Evolutionary conservation across 805 yeast species (phyloP).

Genomic region (Candida schatavii): DNA sequence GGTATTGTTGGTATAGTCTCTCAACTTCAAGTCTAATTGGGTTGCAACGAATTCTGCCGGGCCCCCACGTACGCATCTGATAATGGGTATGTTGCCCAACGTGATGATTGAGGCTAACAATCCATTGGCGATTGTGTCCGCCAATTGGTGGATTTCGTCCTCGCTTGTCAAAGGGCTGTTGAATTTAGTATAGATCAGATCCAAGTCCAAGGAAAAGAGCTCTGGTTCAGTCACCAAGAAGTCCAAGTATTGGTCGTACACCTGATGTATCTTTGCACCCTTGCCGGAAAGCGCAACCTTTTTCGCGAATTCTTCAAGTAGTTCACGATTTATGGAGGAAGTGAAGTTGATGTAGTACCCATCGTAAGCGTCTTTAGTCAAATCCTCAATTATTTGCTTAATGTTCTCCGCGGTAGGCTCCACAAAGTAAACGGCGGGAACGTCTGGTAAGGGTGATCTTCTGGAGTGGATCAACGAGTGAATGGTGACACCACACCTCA

Average conservation of each 20-base stretch:
- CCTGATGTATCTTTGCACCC: conserved; percentile 74
- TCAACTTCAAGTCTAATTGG: conserved; percentile 74
- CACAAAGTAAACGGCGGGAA: conserved; percentile 89
- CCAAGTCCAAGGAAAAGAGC: conserved; percentile 73
- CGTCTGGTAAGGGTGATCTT: conserved; percentile 87
- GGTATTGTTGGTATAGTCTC: conserved; percentile 82
- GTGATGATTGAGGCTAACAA: conserved; percentile 78
- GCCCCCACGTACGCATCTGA: conserved; percentile 87
- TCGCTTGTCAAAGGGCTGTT: conserved; percentile 74
- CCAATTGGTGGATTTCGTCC: conserved; percentile 63
- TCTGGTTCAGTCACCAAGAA: conserved; percentile 92
- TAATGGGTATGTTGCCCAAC: conserved; percentile 77
- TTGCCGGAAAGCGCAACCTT: conserved; percentile 72
- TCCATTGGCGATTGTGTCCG: conserved; percentile 74
- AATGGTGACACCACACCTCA: conserved; percentile 88
- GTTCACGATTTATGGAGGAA: conserved; percentile 68
- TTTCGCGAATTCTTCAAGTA: conserved; percentile 86
- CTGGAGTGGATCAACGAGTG: conserved; percentile 71
- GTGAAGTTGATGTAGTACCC: conserved; percentile 84
- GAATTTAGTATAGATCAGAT: conserved; percentile 62
- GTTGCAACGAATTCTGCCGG: conserved; percentile 94
- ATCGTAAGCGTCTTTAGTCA: conserved; percentile 72
- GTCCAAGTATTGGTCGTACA: conserved; percentile 90
- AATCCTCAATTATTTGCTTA: conserved; percentile 64
- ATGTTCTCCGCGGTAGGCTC: conserved; percentile 83